A percentile compares a stretch with the other conserved stretches of the same genome.
Evolutionary conservation across 805 yeast species (phyloP).

Genomic region (Hyphopichia homilentoma): DNA sequence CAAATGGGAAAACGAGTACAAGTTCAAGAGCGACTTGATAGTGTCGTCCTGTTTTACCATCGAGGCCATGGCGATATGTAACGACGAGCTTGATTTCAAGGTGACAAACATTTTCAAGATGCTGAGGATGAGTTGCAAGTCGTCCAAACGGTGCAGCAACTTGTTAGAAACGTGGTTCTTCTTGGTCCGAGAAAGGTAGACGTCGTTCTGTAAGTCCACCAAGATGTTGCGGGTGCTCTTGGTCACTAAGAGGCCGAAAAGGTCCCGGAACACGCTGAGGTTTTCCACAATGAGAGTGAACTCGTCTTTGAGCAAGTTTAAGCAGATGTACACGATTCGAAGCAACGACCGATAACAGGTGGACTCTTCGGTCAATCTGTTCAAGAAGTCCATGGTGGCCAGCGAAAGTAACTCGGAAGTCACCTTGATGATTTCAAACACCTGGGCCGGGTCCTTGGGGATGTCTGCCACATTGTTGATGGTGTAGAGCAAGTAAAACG

Average conservation of each 20-base stretch:
- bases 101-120: constrained; percentile 56
- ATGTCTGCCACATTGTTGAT: constrained; percentile 28
- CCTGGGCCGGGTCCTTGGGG: constrained; percentile 27
- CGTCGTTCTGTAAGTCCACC: constrained; percentile 55
- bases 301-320: constrained; percentile 42
- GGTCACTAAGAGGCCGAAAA: constrained; percentile 61
- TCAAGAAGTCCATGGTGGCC: constrained; percentile 44
- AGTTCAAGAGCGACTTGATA: constrained; percentile 54
- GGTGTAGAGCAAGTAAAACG: constrained; percentile 50
- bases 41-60: constrained; percentile 57
- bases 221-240: constrained; percentile 61
- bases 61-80: constrained; percentile 48
- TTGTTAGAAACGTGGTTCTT: constrained; percentile 26
- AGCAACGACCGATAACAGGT: constrained; percentile 58
- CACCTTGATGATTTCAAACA: constrained; percentile 41
- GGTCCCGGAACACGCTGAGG: constrained; percentile 49
- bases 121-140: constrained; percentile 58
- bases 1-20: constrained; percentile 66
- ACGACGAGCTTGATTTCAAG: constrained; percentile 44
- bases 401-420: constrained; percentile 46
- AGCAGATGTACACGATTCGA: constrained; percentile 49
- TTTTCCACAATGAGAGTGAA: constrained; percentile 39
- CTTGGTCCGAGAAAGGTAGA: constrained; percentile 36
- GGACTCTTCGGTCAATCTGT: constrained; percentile 35
- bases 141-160: constrained; percentile 55